Percentiles rank a stretch among this genome's conserved stretches.
These are phyloP conservation scores for Narthecium ossifragum DNA, from an alignment of 106 monocot genomes.

Conservation along the genomic window DNA sequence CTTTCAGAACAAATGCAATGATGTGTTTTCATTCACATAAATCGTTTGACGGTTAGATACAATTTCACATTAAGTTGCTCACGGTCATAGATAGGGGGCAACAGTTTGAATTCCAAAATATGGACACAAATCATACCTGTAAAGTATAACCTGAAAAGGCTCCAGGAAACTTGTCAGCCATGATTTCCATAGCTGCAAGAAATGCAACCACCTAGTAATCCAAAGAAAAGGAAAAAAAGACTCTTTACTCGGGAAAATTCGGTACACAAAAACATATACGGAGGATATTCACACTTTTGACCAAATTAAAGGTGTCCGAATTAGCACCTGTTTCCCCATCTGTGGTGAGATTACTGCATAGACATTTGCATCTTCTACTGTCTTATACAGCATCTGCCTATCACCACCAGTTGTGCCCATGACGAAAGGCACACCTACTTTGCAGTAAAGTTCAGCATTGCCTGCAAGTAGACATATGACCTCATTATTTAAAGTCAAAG, in stretches of 20 bases:
- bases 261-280: no score
- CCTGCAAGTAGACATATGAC: constrained; percentile 19
- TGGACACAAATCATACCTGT: constrained; percentile 29
- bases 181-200: constrained; percentile 91
- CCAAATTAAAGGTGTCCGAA: no score
- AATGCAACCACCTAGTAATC: constrained; percentile 98
- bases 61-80: no score
- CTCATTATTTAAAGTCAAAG: not conserved
- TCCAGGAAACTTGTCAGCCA: constrained; percentile 94
- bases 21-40: no score
- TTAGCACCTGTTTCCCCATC: constrained; percentile 93
- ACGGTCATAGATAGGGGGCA: no score
- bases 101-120: no score
- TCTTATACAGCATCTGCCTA: constrained; percentile 50
- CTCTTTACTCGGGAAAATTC: no score
- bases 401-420: constrained; percentile 96
- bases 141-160: constrained; percentile 72
- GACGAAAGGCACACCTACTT: constrained; percentile 86
- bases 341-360: constrained; percentile 96
- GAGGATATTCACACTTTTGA: no score
- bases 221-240: constrained; percentile 7
- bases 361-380: constrained; percentile 63
- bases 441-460: constrained; percentile 85
- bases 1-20: no score
- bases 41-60: no score